These are phyloP conservation scores for Trypanosoma avium DNA, from an alignment of 208 protist genomes.

Conservation along the genomic window DNA sequence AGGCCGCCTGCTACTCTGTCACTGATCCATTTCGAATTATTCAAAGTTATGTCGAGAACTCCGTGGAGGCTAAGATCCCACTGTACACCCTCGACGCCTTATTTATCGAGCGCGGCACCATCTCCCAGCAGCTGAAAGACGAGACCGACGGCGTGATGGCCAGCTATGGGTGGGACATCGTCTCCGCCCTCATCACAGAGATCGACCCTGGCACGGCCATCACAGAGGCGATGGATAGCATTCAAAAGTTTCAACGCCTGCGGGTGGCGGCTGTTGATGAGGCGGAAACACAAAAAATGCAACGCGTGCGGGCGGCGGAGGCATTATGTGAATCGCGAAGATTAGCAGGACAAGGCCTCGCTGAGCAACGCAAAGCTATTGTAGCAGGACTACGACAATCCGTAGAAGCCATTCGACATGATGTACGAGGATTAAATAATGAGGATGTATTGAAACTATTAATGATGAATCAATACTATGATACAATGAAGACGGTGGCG, in stretches of 20 bases:
- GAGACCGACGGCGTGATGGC: slow-evolving; percentile 58
- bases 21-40: slow-evolving; percentile 44
- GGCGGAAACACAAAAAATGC: slow-evolving; percentile 74
- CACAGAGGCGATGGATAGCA: slow-evolving; percentile 72
- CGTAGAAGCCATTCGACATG: slow-evolving; percentile 39
- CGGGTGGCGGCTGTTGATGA: slow-evolving; percentile 75
- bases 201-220: slow-evolving; percentile 65
- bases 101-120: slow-evolving; percentile 71
- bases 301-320: slow-evolving; percentile 69
- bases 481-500: slow-evolving; percentile 62
- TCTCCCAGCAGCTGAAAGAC: slow-evolving; percentile 72
- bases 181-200: slow-evolving; percentile 70
- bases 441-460: slow-evolving; percentile 71
- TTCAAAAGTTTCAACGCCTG: slow-evolving; percentile 68
- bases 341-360: slow-evolving; percentile 53
- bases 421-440: slow-evolving; percentile 44
- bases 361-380: slow-evolving; percentile 74
- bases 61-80: slow-evolving; percentile 63
- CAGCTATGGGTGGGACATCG: slow-evolving; percentile 71
- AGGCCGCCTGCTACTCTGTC: slow-evolving; percentile 49
- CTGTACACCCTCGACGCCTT: slow-evolving; percentile 81
- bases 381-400: slow-evolving; percentile 58
- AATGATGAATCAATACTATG: slow-evolving; percentile 84
- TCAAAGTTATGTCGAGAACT: slow-evolving; percentile 68
- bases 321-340: slow-evolving; percentile 63